Conservation (phyloP, 176 grass and related monocot genomes). For the Oryza rufipogon region DNA sequence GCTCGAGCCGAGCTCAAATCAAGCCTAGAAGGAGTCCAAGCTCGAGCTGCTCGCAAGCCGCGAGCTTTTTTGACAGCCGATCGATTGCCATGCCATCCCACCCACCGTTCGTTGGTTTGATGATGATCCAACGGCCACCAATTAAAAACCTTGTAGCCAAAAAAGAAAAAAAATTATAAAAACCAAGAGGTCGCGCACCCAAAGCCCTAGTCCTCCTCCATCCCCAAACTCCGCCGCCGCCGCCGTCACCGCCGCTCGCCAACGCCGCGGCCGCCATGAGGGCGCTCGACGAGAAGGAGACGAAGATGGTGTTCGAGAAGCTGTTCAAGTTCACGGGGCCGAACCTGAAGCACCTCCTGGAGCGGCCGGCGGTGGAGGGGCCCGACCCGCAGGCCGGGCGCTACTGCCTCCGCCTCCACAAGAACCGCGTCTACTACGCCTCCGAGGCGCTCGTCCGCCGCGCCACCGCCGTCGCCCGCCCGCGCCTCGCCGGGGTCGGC, state of each 20-base stretch:
- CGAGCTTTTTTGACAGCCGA: no score
- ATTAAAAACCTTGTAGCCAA: neutral
- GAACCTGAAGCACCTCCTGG: slow-evolving; percentile 82
- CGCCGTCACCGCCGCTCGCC: neutral
- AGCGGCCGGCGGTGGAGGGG: slow-evolving; percentile 72
- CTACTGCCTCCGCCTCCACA: slow-evolving; percentile 92
- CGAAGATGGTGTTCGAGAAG: slow-evolving; percentile 78
- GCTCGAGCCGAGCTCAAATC: no score
- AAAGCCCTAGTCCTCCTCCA: slow-evolving; percentile 41
- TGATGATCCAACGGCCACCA: neutral
- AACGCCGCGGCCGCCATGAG: slow-evolving; percentile 45
- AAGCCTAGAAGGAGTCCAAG: no score
- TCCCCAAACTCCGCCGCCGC: neutral
- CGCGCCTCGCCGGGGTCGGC: slow-evolving; percentile 65
- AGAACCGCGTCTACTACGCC: slow-evolving; percentile 88
- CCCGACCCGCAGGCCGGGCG: slow-evolving; percentile 56
- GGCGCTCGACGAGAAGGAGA: slow-evolving; percentile 93
- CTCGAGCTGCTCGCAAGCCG: no score
- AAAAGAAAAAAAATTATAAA: neutral
- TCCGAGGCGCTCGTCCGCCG: slow-evolving; percentile 73
- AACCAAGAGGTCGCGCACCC: neutral
- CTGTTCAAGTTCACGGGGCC: slow-evolving; percentile 88
- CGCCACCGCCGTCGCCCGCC: slow-evolving; percentile 62
- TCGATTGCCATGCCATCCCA: neutral
- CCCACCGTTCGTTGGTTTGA: neutral